Evolutionary conservation across 2,329 filamentous ascomycete species (phyloP).

Genomic region (Cladophialophora chaetospira): DNA sequence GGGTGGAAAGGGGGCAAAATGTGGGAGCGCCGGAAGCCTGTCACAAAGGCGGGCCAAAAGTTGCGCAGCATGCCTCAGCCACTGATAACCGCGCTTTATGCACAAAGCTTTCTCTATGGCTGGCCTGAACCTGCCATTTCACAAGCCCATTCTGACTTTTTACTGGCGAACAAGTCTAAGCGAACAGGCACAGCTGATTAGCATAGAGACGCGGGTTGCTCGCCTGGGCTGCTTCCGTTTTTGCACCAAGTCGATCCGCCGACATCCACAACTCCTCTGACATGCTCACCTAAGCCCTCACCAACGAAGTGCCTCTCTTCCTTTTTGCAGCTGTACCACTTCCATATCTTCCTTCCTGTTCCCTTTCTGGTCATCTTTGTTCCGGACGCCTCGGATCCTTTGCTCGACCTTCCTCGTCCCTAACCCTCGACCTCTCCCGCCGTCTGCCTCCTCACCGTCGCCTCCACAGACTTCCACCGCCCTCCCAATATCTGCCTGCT

Average conservation of each 20-base stretch:
- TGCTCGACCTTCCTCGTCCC: constrained; percentile 15
- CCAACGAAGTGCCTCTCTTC: constrained; percentile 9
- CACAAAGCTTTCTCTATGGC: constrained; percentile 5
- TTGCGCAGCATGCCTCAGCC: constrained; percentile 3
- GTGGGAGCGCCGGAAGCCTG: not conserved
- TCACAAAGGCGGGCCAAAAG: constrained; percentile 10
- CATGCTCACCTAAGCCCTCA: constrained; percentile 30
- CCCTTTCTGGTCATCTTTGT: constrained; percentile 15
- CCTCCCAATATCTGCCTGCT: not conserved
- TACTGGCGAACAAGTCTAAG: not conserved
- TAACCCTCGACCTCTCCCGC: constrained; percentile 7
- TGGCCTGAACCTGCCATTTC: constrained; percentile 8
- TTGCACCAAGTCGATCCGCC: constrained; percentile 19
- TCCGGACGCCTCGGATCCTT: constrained; percentile 22
- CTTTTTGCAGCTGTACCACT: constrained; percentile 10
- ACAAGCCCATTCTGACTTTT: not conserved
- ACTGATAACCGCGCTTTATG: not conserved
- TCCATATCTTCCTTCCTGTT: constrained; percentile 15
- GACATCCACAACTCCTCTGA: constrained; percentile 23
- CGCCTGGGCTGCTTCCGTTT: constrained; percentile 4
- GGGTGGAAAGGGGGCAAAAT: constrained; percentile 1
- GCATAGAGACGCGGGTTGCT: not conserved
- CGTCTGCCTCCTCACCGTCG: constrained; percentile 10
- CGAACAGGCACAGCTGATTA: constrained; percentile 3
- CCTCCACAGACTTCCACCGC: not conserved